Evolutionary conservation across 345 rosid species (phyloP).

Genomic region (Eucalyptus cladocalyx): DNA sequence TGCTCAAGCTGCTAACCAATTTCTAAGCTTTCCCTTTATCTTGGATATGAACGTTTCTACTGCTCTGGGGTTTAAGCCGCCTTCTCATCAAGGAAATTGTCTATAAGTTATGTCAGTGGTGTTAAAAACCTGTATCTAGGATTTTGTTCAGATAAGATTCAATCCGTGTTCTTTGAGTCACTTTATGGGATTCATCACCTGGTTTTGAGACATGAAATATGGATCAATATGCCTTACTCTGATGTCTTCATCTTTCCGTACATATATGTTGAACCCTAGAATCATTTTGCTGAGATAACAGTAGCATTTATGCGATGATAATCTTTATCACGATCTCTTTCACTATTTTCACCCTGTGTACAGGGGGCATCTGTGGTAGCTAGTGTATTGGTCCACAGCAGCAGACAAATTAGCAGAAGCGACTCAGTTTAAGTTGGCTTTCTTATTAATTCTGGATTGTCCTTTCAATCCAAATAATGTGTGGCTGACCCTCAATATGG

Average conservation of each 20-base stretch:
- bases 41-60: slow-evolving; percentile 13
- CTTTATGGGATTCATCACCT: background rate
- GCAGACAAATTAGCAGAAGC: background rate
- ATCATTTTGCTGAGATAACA: background rate
- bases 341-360: background rate
- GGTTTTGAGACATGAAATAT: background rate
- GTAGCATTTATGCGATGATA: background rate
- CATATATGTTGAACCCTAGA: background rate
- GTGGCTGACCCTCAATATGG: background rate
- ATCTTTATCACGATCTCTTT: background rate
- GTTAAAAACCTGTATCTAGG: background rate
- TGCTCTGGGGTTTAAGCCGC: background rate
- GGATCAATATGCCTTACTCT: background rate
- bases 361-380: background rate
- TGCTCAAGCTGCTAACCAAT: background rate
- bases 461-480: background rate
- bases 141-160: background rate
- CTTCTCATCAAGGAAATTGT: slow-evolving; percentile 6
- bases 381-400: background rate
- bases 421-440: background rate
- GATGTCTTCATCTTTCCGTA: background rate
- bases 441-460: background rate
- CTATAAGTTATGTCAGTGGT: background rate
- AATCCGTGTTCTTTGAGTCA: background rate
- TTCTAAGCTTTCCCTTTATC: background rate